Evolutionary conservation across 495 filamentous ascomycete genomes (phyloP), one percentile per base, ranked within the genome.

Genomic region (Chaetomium cochliodes): DNA sequence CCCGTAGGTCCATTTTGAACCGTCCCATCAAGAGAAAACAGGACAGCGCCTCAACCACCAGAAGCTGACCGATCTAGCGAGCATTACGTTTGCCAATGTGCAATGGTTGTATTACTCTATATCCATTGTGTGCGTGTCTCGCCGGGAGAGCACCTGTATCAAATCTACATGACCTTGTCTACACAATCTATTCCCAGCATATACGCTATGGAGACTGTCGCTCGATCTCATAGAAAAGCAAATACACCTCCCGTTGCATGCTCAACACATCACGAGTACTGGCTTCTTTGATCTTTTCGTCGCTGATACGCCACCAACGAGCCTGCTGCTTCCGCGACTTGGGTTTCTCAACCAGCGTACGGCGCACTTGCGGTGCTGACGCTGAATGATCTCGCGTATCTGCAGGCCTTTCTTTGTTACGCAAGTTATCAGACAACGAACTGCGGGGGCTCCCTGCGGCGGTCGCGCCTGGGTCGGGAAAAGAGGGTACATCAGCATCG

Each of bases 301-400:
- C 94, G 46, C 93, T 97, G 54, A 99, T 97, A 16, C 94, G 85
- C 94, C 94, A 99, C 94, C 94, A 99, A 22, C 90, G 84, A 69
- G 90, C 84, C 60, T 79, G 85, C n/a, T 79, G 85, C 69, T 87
- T 87, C 64, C 80, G 84, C 41, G 81, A 78, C 67, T 83, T 87
- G 22, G 82, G 62, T 25, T 79, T 74, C 9, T 62, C 30, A 1
- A 56, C 52, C 22, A 59, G 20, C 30, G 33, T 12, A 23, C 51
- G 28, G 44, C 46, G 56, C 2, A 63, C 44, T 13, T 28, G 12
- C 1, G 44, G 15, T n/a, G 47, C 61, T 7, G 63, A 57, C 12
- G 51, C 16, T 15, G 39, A 20, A 18, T 39, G 41, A 8, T 53
- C n/a, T 20, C 41, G 25, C 0, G 20, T 6, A 7, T 12, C 7